Base-by-base conservation (phyloP, 352 stramenopile genomes). In the Globisporangium carolinianum region DNA sequence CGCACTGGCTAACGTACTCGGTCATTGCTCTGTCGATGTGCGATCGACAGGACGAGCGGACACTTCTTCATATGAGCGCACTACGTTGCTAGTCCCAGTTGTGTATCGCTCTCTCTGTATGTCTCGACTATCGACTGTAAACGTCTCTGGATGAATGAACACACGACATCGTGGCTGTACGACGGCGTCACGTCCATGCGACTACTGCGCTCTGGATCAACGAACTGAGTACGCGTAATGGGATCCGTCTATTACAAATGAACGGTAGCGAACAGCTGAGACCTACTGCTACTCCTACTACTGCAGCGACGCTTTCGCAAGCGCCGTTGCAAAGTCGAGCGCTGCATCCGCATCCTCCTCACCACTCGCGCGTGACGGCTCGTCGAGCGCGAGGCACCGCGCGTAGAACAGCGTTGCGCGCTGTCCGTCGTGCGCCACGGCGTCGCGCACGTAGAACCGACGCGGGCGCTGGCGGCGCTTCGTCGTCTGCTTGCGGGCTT, bases 391-490 rank as follows among this genome's bases (percentile, higher is more conserved):
- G 6, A 71, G 49, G 51, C 71, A 80, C n/a, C 68, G 53, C 55
- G 65, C 43, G 35, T 69, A 65, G 51, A 84, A 84, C 24, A 67
- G 53, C 53, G 71, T 70, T n/a, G 62, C 58, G 15, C 54, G 62
- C 48, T 58, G 50, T 36, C 65, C 62, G 45, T 71, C 60, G 2
- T 63, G 60, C 53, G 86, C 35, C 17, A 42, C 53, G 24, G 79
- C 79, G 58, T 90, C 79, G 36, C 68, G 71, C 47, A 92, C 75
- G 51, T 88, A 91, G 61, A 91, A 88, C 54, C 87, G 80, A 64
- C 73, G 71, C 17, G 72, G 57, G 48, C 71, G 63, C 55, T 88
- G 74, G 18, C 79, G 75, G 55, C 71, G 78, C 61, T 73, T 75
- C 46, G 45, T 58, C 17, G 58, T 47, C 24, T 64, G 46, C 51